Evolutionary conservation across 2,329 filamentous ascomycete genomes (phyloP), one percentile per base, ranked within the genome.

Genomic region (Ophiocordyceps camponoti-leonardi): DNA sequence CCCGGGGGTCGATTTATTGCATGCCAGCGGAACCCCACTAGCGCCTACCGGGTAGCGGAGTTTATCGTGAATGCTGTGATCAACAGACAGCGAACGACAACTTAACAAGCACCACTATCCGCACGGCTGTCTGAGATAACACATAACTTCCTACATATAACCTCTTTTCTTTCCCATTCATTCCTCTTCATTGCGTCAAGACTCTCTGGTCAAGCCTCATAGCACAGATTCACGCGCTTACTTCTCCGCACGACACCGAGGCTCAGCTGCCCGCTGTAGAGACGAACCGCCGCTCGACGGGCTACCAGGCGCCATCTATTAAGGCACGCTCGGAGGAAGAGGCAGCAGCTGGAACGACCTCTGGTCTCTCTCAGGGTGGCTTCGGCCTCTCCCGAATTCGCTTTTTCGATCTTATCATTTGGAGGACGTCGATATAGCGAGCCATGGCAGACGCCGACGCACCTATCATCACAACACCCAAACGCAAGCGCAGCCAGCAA

Each of bases 401-500:
- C 35, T 18, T 11, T n/a, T 1, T 18, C 35, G 20, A n/a, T 28
- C 10, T 8, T 8, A 28, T 28, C 26, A 11, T 28, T 8, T 8
- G 11, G 11, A 28, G 10, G 6, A 28, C 6, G 7, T 28, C 26
- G 26, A 28, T 28, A 28, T 1, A 19, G 18, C 35, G 11, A 18
- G 18, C 35, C 12, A 33, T 33, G 31, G 31, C 31, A 14, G 31
- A 33, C 10, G 31, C 31, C 31, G 16, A 33, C 31, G 6, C 26
- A 28, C 26, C 35, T 18, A 18, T 18, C 35, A 12, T 39, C n/a
- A 19, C 35, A 6, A 69, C 68, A 18, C 65, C 67, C 13, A 72
- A 72, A 56, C 64, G 69, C 46, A 72, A 71, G 53, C 62, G 67
- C 37, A 62, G 58, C 50, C 58, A 65, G 19, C 58, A 65, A 13